Conservation (phyloP, 2,329 filamentous ascomycete genomes). For the Penicillium sp. region DNA sequence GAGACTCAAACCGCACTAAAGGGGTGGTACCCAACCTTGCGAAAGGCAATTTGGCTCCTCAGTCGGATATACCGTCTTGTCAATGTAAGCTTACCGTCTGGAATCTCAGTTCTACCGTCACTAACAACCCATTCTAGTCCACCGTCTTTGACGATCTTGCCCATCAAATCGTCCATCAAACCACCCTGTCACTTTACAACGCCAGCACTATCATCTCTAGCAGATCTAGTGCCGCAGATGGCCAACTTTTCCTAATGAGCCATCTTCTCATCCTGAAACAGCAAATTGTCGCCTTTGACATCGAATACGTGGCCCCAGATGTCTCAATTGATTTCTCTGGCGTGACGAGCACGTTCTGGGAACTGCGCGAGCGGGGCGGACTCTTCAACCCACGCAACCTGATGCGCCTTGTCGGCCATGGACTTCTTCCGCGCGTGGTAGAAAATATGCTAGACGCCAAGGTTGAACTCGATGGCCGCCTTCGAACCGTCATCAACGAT, state of each 20-base stretch:
- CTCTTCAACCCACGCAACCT: conserved; percentile 67
- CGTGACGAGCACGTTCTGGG: conserved; percentile 67
- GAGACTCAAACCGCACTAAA: conserved; percentile 59
- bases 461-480: conserved; percentile 64
- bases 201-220: conserved; percentile 72
- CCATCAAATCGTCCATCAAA: conserved; percentile 85
- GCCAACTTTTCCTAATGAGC: conserved; percentile 89
- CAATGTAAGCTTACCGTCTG: conserved; percentile 51
- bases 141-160: conserved; percentile 72
- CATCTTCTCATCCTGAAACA: conserved; percentile 95
- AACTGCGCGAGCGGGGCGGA: conserved; percentile 64
- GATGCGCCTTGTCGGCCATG: conserved; percentile 59
- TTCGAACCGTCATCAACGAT: conserved; percentile 66
- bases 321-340: conserved; percentile 68
- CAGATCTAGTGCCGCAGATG: conserved; percentile 65
- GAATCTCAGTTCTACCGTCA: not conserved
- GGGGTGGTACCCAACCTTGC: conserved; percentile 67
- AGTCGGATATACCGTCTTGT: conserved; percentile 71
- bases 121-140: conserved; percentile 48
- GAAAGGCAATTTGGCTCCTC: conserved; percentile 68
- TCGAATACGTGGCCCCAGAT: conserved; percentile 71
- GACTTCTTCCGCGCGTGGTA: conserved; percentile 65
- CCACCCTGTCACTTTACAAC: conserved; percentile 77
- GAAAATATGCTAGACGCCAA: conserved; percentile 74
- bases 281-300: conserved; percentile 93